Conservation (phyloP, 1,139 yeast species). For the Yamadazyma mexicana region DNA sequence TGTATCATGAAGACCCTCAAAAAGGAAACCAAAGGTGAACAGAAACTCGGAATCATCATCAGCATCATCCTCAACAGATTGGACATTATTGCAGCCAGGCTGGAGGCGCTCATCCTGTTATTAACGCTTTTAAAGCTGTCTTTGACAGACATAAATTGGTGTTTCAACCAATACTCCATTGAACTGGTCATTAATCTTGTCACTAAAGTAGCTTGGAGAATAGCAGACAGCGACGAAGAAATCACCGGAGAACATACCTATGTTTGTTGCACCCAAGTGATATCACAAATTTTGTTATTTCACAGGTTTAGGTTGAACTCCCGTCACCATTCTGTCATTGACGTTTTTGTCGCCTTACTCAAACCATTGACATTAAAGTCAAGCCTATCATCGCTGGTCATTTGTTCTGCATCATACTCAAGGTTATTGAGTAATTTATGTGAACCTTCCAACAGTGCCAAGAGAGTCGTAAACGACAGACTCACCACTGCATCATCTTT, state of each 20-base stretch:
- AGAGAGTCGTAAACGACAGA: constrained; percentile 18
- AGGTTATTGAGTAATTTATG: constrained; percentile 69
- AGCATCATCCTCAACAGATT: constrained; percentile 5
- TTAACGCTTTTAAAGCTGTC: constrained; percentile 22
- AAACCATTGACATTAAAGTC: constrained; percentile 37
- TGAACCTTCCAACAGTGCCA: constrained; percentile 52
- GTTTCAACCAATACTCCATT: constrained; percentile 65
- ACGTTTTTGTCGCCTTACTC: constrained; percentile 50
- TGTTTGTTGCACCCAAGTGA: constrained; percentile 37
- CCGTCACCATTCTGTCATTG: constrained; percentile 67
- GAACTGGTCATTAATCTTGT: constrained; percentile 51
- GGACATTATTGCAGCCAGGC: not conserved
- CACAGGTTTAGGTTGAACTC: constrained; percentile 71
- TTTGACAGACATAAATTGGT: constrained; percentile 54
- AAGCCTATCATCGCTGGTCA: constrained; percentile 1
- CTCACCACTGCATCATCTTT: constrained; percentile 58
- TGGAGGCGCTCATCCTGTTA: not conserved
- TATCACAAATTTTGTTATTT: constrained; percentile 59
- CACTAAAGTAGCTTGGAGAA: constrained; percentile 21
- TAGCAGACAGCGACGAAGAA: constrained; percentile 1
- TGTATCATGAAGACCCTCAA: constrained; percentile 8
- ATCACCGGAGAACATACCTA: constrained; percentile 19
- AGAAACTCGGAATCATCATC: constrained; percentile 6
- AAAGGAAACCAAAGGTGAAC: constrained; percentile 8
- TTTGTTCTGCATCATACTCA: constrained; percentile 34